Evolutionary conservation across 2,329 filamentous ascomycete species (phyloP), one percentile per base, ranked within the genome.

Genomic region (Trematosphaeria pertusa): DNA sequence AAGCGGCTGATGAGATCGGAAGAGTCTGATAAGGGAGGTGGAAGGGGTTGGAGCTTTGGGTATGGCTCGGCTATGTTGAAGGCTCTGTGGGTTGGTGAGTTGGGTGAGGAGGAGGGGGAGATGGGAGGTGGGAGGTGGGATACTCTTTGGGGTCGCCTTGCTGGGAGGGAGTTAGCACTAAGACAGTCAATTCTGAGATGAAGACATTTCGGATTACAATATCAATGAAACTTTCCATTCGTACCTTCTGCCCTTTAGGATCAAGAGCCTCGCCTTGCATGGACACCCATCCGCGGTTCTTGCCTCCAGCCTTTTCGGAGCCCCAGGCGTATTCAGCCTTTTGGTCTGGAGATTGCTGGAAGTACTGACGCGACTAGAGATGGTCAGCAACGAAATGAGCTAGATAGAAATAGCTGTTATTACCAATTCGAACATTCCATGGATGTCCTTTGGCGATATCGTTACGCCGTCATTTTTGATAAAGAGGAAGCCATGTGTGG

Each of bases 181-280:
- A 21, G 38, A 15, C 34, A 17, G 31, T 19, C n/a, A 35, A 32
- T 5, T 28, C n/a, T n/a, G n/a, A n/a, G n/a, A n/a, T n/a, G n/a
- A n/a, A n/a, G n/a, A n/a, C n/a, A n/a, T n/a, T n/a, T n/a, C n/a
- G n/a, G n/a, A n/a, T n/a, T n/a, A n/a, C n/a, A n/a, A n/a, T n/a
- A n/a, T n/a, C n/a, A n/a, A n/a, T n/a, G n/a, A n/a, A n/a, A n/a
- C n/a, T n/a, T n/a, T n/a, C n/a, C n/a, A n/a, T n/a, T n/a, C n/a
- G n/a, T 78, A 88, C 89, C 71, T 86, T 84, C 71, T 97, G 91
- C 45, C 86, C 85, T 58, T 86, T 84, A 2, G 92, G 91, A 68
- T 97, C 93, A 9, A 97, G 76, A 0, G 87, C 93, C 74, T 99
- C 93, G 10, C 85, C 84, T 63, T 93, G 88, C 88, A 96, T 92